Base-by-base conservation (phyloP, 2,329 filamentous ascomycete genomes). In the Mariannaea elegans region DNA sequence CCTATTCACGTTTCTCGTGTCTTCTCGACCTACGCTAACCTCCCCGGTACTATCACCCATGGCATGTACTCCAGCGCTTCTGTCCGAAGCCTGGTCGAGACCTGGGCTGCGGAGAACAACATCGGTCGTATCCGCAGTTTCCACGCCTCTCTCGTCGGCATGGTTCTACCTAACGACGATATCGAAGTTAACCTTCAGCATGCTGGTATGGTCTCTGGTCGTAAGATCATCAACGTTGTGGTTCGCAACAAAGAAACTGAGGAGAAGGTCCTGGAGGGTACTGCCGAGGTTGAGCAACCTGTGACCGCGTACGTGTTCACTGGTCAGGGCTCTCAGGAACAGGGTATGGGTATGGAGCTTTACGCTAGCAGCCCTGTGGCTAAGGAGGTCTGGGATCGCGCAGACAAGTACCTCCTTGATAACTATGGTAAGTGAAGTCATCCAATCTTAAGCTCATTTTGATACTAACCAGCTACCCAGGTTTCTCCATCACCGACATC, bases 311-410 rank as follows among this genome's bases (percentile, higher is more conserved):
- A 99, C 72, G 93, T 99, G 69, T 99, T 99, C 79, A 99, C 96
- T 65, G 95, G 95, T 56, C 95, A 99, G 78, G 95, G 95, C 71
- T 97, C 94, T 49, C 96, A 99, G 78, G 95, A 99, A 78, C 95
- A 99, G 78, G 95, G 95, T 63, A 99, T 99, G 95, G 95, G 95
- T 79, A 99, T 99, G 95, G 95, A 98, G 73, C 85, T 99, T 50
- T 99, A 99, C 77, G 90, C 85, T 72, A 97, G 90, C 84, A 98
- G 95, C 76, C 83, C 90, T 34, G 95, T 99, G 18, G 96, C 95
- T 63, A 94, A 93, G 81, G 94, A 97, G 71, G 95, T 99, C 50
- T 99, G 95, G 95, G 95, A 97, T 76, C 89, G 93, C 61, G 96
- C 95, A 49, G 95, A 99, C 80, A 96, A 92, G 79, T 97, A 99